phyloP scores from a whole-genome alignment of 2,329 filamentous ascomycete genomes.

The Alternaria rosae region DNA sequence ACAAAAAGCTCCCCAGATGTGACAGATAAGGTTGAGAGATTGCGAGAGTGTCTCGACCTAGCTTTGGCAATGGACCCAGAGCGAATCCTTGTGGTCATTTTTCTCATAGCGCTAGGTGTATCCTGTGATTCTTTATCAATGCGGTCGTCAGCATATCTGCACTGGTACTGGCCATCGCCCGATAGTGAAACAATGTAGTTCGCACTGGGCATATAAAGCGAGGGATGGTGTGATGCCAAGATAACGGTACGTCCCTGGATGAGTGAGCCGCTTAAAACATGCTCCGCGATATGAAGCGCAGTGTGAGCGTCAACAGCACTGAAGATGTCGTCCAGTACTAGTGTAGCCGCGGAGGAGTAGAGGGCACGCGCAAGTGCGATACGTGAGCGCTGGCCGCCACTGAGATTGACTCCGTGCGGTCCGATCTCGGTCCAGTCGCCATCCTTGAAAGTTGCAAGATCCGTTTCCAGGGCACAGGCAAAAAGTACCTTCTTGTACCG shows the following conservation, averaged over 20 bases:
- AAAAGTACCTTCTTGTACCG: not conserved
- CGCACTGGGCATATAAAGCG: not conserved
- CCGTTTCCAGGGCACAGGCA: not conserved
- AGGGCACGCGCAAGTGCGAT: slow-evolving; percentile 1
- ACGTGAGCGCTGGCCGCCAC: not conserved
- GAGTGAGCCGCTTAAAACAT: not conserved
- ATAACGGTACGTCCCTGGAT: not conserved
- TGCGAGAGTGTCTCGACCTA: not conserved
- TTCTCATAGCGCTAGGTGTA: not conserved
- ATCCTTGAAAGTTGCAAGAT: not conserved
- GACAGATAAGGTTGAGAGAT: not conserved
- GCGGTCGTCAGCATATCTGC: not conserved
- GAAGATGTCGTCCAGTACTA: slow-evolving; percentile 2
- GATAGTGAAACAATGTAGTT: not conserved
- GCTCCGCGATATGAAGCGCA: not conserved
- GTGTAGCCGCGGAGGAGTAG: not conserved
- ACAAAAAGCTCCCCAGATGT: not conserved
- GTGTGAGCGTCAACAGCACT: slow-evolving; percentile 2
- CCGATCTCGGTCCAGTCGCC: not conserved
- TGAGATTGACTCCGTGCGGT: not conserved
- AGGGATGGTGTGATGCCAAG: not conserved
- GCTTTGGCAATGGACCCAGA: not conserved
- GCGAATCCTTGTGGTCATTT: not conserved
- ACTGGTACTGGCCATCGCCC: not conserved
- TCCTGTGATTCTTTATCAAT: too few relatives aligned